Conservation (phyloP, 768 basidiomycete genomes). For the Neoboletus magnificus region DNA sequence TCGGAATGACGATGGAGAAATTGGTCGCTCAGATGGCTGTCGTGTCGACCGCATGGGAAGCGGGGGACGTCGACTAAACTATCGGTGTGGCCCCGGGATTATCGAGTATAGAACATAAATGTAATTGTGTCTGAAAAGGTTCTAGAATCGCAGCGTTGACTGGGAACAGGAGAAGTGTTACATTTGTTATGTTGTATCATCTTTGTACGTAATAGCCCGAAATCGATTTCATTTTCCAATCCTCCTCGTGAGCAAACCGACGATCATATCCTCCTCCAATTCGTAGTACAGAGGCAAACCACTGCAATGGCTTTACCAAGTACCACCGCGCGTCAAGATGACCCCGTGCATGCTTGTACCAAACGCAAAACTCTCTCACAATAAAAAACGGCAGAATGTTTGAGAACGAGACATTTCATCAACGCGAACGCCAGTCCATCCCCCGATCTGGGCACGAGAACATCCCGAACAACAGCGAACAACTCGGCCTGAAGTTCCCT, state of each 20-base stretch:
- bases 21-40: conserved; percentile 6
- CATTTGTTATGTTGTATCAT: background rate
- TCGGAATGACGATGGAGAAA: background rate
- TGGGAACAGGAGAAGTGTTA: background rate
- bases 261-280: no score
- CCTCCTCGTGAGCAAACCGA: background rate
- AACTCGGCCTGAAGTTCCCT: background rate
- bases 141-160: no score
- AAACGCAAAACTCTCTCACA: background rate
- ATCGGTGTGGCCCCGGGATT: background rate
- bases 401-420: background rate
- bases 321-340: no score
- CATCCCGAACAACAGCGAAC: background rate
- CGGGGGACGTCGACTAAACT: background rate
- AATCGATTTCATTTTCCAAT: background rate
- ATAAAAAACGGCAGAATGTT: background rate
- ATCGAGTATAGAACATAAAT: background rate
- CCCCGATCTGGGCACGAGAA: no score
- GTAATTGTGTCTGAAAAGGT: background rate
- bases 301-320: background rate
- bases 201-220: background rate
- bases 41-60: conserved; percentile 5
- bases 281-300: background rate
- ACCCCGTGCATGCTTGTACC: no score
- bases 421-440: background rate